phyloP scores from a whole-genome alignment of 495 filamentous ascomycete genomes.

The Podospora pseudoanserina region DNA sequence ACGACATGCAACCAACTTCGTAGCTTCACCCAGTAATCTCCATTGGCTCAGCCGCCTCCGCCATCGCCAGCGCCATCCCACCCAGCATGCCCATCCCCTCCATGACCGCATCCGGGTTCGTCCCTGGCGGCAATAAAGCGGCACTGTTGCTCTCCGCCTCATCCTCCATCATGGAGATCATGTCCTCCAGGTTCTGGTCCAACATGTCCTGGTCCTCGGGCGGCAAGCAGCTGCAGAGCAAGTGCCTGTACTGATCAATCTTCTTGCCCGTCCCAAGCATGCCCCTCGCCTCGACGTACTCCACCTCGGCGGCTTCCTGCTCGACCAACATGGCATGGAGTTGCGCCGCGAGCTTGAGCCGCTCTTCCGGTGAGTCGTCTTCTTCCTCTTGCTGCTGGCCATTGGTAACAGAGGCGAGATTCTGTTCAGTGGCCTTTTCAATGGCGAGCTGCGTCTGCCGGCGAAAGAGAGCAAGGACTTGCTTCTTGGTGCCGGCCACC shows the following conservation, averaged over 20 bases:
- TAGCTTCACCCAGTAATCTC: constrained; percentile 21
- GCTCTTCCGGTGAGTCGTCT: constrained; percentile 34
- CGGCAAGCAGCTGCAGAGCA: constrained; percentile 44
- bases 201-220: constrained; percentile 45
- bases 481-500: constrained; percentile 30
- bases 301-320: constrained; percentile 40
- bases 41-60: constrained; percentile 18
- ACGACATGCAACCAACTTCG: too few relatives aligned
- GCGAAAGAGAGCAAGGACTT: constrained; percentile 39
- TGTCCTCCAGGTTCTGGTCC: constrained; percentile 45
- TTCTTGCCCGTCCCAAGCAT: constrained; percentile 45
- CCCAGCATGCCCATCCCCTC: background rate
- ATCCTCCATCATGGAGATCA: constrained; percentile 53
- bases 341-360: constrained; percentile 39
- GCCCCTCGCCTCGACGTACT: constrained; percentile 47
- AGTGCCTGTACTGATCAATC: constrained; percentile 47
- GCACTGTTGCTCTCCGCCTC: constrained; percentile 25
- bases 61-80: background rate
- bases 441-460: constrained; percentile 42
- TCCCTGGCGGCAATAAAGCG: background rate
- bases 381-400: background rate
- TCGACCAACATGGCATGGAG: constrained; percentile 35
- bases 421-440: constrained; percentile 34
- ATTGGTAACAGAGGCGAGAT: constrained; percentile 32
- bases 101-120: background rate